Percentiles rank a stretch among this genome's conserved stretches.
phyloP scores from a whole-genome alignment of 75 land plant genomes.

The Azolla pinnata region DNA sequence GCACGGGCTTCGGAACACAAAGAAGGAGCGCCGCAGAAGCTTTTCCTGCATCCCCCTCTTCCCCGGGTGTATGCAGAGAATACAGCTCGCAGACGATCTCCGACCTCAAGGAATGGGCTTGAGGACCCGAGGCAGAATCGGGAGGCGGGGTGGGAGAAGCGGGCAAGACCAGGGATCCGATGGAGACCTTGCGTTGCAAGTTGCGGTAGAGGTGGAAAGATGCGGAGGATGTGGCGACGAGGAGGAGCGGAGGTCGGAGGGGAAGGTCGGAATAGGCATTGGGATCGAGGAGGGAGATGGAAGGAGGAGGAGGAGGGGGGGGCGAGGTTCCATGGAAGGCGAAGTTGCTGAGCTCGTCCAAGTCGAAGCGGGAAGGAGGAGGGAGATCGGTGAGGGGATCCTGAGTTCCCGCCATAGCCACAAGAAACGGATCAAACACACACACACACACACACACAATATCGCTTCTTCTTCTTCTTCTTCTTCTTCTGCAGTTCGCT shows the following conservation, averaged over 20 bases:
- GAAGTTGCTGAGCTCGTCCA: slow-evolving; percentile 81
- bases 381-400: slow-evolving; percentile 81
- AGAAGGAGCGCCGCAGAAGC: slow-evolving; percentile 23
- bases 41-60: slow-evolving; percentile 18
- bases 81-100: slow-evolving; percentile 44
- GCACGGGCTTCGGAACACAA: slow-evolving; percentile 36
- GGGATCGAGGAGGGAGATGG: slow-evolving; percentile 19
- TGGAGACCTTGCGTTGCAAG: slow-evolving; percentile 39
- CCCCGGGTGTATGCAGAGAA: too few species aligned
- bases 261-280: slow-evolving; percentile 7
- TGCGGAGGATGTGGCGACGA: slow-evolving; percentile 53
- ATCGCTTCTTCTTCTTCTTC: too few species aligned
- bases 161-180: slow-evolving; percentile 72
- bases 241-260: slow-evolving; percentile 45
- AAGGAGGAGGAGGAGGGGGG: slow-evolving; percentile 39
- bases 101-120: background rate
- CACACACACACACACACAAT: too few species aligned
- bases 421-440: too few species aligned
- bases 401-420: slow-evolving; percentile 50
- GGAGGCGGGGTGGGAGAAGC: slow-evolving; percentile 39
- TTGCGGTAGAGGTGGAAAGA: slow-evolving; percentile 49
- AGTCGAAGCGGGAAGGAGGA: slow-evolving; percentile 85
- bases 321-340: slow-evolving; percentile 30
- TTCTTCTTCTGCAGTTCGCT: too few species aligned
- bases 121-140: slow-evolving; percentile 26